phyloP scores from a whole-genome alignment of 345 rosid species.

The Anacardium occidentale region DNA sequence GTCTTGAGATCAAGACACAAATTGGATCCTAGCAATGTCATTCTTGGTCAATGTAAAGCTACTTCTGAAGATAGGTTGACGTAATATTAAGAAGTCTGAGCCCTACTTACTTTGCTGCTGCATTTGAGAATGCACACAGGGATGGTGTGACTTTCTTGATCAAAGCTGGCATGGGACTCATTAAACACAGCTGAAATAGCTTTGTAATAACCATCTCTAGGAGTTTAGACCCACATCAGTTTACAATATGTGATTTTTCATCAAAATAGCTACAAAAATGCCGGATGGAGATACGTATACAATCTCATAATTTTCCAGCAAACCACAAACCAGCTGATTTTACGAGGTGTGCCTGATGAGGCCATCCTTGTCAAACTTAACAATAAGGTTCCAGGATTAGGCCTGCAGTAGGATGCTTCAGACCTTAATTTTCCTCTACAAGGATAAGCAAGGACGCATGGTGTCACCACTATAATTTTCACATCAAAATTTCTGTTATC shows the following conservation, averaged over 20 bases:
- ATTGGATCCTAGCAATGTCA: conserved; percentile 52
- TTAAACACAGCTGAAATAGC: conserved; percentile 55
- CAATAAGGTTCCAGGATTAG: conserved; percentile 72
- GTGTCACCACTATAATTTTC: background rate
- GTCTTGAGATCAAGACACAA: conserved; percentile 61
- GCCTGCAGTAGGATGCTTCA: conserved; percentile 69
- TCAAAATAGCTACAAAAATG: conserved; percentile 20
- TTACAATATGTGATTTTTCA: background rate
- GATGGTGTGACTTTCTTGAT: conserved; percentile 76
- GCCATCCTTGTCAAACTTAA: conserved; percentile 70
- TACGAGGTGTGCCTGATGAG: conserved; percentile 62
- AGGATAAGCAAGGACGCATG: conserved; percentile 50
- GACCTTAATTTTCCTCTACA: conserved; percentile 73
- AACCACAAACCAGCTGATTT: conserved; percentile 65
- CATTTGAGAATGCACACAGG: conserved; percentile 83
- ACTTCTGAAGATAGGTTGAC: conserved; percentile 38
- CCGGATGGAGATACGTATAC: conserved; percentile 73
- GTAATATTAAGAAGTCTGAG: conserved; percentile 36
- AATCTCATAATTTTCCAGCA: conserved; percentile 64
- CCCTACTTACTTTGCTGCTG: conserved; percentile 69
- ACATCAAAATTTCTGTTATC: too few species aligned
- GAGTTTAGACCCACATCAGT: background rate
- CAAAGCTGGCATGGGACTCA: conserved; percentile 69
- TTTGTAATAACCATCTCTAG: too few species aligned
- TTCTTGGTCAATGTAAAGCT: conserved; percentile 73